A percentile compares a stretch with the other conserved stretches of the same genome.
These are phyloP conservation scores for Gentiana dahurica DNA, from an alignment of 257 asterid species.

Conservation along the genomic window DNA sequence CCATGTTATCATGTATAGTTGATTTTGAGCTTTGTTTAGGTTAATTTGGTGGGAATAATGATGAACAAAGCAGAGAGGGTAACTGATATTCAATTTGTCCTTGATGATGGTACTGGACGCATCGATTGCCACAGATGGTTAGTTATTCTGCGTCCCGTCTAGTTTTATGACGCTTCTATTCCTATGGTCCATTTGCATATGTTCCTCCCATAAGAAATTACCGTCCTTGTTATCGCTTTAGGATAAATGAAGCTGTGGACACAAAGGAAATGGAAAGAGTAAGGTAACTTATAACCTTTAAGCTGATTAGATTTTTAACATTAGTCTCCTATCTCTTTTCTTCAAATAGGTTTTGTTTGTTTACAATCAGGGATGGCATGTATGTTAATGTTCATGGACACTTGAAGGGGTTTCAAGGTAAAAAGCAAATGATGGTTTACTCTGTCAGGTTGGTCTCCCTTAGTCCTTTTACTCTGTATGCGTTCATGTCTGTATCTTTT, in stretches of 20 bases:
- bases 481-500: no score
- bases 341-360: constrained; percentile 1
- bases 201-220: background rate
- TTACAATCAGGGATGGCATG: constrained; percentile 53
- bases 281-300: constrained; percentile 31
- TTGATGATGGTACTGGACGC: constrained; percentile 94
- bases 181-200: background rate
- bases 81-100: constrained; percentile 57
- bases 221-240: constrained; percentile 10
- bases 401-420: constrained; percentile 83
- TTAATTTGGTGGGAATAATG: constrained; percentile 64
- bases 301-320: background rate
- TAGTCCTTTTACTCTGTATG: no score
- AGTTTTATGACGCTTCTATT: constrained; percentile 1
- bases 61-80: constrained; percentile 45
- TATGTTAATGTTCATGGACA: constrained; percentile 84
- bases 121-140: constrained; percentile 70
- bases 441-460: constrained; percentile 48
- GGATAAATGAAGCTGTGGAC: constrained; percentile 66
- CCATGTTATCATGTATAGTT: background rate
- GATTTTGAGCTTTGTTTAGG: constrained; percentile 29
- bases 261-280: constrained; percentile 62
- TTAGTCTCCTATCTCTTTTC: constrained; percentile 2
- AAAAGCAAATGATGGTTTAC: constrained; percentile 59
- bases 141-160: background rate